phyloP scores from a whole-genome alignment of 148 eudicot species.

The Amaranthus palmeri region DNA sequence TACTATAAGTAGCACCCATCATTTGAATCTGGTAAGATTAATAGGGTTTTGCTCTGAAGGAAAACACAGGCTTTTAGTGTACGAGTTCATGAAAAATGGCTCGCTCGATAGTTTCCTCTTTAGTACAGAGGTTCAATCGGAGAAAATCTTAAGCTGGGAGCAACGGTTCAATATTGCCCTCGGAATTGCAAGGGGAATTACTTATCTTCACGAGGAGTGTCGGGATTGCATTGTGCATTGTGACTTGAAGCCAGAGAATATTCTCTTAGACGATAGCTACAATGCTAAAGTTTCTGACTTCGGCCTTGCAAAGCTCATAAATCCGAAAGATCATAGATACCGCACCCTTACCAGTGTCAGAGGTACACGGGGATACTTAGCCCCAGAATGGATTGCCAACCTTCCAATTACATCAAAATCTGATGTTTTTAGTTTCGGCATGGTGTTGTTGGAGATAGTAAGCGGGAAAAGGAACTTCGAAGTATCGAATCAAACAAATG shows the following conservation, averaged over 20 bases:
- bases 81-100: slow-evolving; percentile 84
- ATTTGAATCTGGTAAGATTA: slow-evolving; percentile 71
- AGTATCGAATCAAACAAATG: slow-evolving; percentile 41
- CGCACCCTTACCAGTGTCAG: slow-evolving; percentile 55
- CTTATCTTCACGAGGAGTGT: slow-evolving; percentile 91
- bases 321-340: slow-evolving; percentile 46
- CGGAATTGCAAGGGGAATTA: slow-evolving; percentile 72
- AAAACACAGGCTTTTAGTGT: slow-evolving; percentile 70
- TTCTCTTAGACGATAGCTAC: slow-evolving; percentile 64
- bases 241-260: slow-evolving; percentile 87
- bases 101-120: slow-evolving; percentile 72
- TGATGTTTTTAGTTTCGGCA: slow-evolving; percentile 81
- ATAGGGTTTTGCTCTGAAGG: slow-evolving; percentile 91
- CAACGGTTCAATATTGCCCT: slow-evolving; percentile 55
- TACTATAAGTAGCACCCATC: slow-evolving; percentile 83
- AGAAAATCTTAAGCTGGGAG: slow-evolving; percentile 55
- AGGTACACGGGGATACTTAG: slow-evolving; percentile 84
- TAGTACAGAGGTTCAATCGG: slow-evolving; percentile 28
- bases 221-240: slow-evolving; percentile 84
- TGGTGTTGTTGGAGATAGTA: slow-evolving; percentile 74
- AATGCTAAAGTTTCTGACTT: slow-evolving; percentile 80
- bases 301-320: slow-evolving; percentile 74
- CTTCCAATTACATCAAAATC: slow-evolving; percentile 79
- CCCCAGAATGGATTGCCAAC: slow-evolving; percentile 86
- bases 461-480: slow-evolving; percentile 79